Conservation (phyloP, 371 early-diverging fungal genomes). For the Haplosporangium sp. region DNA sequence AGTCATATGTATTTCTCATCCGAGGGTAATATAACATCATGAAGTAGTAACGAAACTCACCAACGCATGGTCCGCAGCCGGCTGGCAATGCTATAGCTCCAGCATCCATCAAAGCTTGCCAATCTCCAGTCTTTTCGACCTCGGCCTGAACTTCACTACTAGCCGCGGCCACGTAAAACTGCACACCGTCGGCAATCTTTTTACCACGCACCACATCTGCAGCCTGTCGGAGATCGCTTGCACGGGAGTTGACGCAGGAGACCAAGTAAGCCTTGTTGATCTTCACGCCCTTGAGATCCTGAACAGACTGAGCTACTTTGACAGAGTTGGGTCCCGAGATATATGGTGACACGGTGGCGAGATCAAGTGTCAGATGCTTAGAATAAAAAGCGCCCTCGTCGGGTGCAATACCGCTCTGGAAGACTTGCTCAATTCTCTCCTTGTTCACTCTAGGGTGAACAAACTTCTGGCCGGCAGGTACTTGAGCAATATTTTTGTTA, state of each 20-base stretch:
- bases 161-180: constrained; percentile 96
- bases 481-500: constrained; percentile 59
- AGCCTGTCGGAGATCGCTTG: constrained; percentile 87
- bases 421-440: constrained; percentile 65
- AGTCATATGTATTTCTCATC: background rate
- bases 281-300: constrained; percentile 75
- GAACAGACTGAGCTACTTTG: constrained; percentile 86
- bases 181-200: constrained; percentile 86
- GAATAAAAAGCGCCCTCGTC: constrained; percentile 82
- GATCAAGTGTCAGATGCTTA: constrained; percentile 89
- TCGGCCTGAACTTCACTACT: constrained; percentile 90
- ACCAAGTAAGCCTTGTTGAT: constrained; percentile 97
- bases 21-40: background rate
- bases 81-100: constrained; percentile 93
- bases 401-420: constrained; percentile 66
- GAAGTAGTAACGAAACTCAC: constrained; percentile 46
- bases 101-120: constrained; percentile 86
- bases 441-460: constrained; percentile 81
- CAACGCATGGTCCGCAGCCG: constrained; percentile 98
- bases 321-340: constrained; percentile 96
- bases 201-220: constrained; percentile 83
- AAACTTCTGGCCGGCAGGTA: constrained; percentile 58
- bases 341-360: constrained; percentile 86
- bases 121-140: constrained; percentile 85
- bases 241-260: constrained; percentile 93